Conservation (phyloP, 768 basidiomycete genomes). For the Serendipita vermifera region DNA sequence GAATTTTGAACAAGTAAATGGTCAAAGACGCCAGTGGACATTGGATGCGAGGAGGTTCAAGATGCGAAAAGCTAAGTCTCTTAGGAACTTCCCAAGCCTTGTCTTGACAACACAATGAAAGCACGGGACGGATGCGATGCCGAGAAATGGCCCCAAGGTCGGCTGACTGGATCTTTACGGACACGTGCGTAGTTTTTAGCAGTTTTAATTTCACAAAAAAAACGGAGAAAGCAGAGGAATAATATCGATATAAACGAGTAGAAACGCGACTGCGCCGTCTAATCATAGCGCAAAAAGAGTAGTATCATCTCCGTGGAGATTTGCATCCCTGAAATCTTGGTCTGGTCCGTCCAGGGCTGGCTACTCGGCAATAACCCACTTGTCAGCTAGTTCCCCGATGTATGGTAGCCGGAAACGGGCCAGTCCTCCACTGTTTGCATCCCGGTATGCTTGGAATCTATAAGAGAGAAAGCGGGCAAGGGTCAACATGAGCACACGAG, state of each 20-base stretch:
- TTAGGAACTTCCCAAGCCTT: conserved; percentile 55
- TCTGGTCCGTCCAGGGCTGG: background rate
- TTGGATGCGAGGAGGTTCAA: conserved; percentile 68
- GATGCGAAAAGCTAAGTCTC: conserved; percentile 79
- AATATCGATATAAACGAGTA: too few relatives aligned
- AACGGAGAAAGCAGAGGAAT: too few relatives aligned
- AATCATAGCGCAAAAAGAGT: too few relatives aligned
- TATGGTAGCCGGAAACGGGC: conserved; percentile 47
- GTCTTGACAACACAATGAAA: conserved; percentile 65
- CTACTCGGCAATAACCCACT: conserved; percentile 55
- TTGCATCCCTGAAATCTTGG: too few relatives aligned
- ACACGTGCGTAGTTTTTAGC: too few relatives aligned
- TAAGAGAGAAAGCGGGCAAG: conserved; percentile 16
- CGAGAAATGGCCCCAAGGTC: too few relatives aligned
- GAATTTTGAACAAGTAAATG: too few relatives aligned
- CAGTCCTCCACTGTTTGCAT: conserved; percentile 40
- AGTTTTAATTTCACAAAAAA: too few relatives aligned
- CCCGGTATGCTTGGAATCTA: conserved; percentile 40
- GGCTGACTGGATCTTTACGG: too few relatives aligned
- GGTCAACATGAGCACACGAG: conserved; percentile 14
- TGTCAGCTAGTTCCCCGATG: conserved; percentile 52
- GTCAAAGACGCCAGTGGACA: conserved; percentile 41
- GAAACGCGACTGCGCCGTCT: too few relatives aligned
- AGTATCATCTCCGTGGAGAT: too few relatives aligned
- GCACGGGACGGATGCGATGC: conserved; percentile 61